Conservation (phyloP, 805 yeast genomes). For the Wickerhamiella kazuoi region DNA sequence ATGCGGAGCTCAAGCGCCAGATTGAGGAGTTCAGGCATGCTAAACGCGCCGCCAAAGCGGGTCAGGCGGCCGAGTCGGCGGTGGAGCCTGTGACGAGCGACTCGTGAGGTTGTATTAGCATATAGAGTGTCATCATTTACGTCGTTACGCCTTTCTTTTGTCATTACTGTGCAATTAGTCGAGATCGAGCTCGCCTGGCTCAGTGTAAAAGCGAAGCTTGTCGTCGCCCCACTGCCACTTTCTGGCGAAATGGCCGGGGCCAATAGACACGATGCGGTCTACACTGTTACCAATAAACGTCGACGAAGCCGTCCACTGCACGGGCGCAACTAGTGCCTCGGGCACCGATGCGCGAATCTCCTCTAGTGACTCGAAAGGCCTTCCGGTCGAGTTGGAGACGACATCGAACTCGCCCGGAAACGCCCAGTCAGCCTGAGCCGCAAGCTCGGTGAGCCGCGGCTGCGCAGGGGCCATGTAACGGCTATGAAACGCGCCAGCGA, state of each 20-base stretch:
- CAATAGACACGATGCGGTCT: constrained; percentile 13
- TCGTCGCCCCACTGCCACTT: not conserved
- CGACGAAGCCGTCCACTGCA: constrained; percentile 17
- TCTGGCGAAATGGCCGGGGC: constrained; percentile 14
- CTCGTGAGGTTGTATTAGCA: too few species aligned
- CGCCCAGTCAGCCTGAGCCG: constrained; percentile 8
- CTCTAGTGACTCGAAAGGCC: constrained; percentile 16
- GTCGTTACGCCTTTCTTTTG: not conserved
- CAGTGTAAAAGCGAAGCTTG: not conserved
- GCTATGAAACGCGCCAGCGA: constrained; percentile 36
- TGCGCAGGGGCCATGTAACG: constrained; percentile 24
- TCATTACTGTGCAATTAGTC: not conserved
- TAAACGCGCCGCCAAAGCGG: too few species aligned
- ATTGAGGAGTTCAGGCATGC: constrained; percentile 40
- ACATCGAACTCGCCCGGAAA: constrained; percentile 12
- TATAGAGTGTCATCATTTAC: too few species aligned
- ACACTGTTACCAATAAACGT: constrained; percentile 8
- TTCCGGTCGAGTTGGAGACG: constrained; percentile 20
- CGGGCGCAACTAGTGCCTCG: constrained; percentile 18
- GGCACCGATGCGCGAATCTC: constrained; percentile 16
- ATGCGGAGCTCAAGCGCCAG: constrained; percentile 44
- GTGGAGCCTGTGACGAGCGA: too few species aligned
- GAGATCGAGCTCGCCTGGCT: not conserved
- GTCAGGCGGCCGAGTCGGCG: too few species aligned
- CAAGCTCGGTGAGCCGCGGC: constrained; percentile 17